Evolutionary conservation across 148 eudicot species (phyloP), one percentile per base, ranked within the genome.

Genomic region (Camellia sinensis): DNA sequence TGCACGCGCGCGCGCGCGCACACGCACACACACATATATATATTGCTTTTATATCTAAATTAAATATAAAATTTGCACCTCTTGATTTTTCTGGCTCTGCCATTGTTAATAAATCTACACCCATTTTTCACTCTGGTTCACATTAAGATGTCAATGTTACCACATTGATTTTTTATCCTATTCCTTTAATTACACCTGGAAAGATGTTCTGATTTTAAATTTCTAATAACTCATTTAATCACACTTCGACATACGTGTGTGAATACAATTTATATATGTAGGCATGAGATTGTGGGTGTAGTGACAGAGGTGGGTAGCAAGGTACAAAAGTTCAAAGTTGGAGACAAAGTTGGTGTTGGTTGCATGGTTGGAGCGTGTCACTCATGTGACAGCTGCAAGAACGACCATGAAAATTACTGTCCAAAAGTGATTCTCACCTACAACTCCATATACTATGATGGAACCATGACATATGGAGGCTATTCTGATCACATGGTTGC

Each of bases 261-360:
- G 29, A 68, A 65, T 65, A 29, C 7, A 18, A 48, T 52, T 6
- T 7, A 44, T 44, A 1, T 7, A 59, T 19, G 64, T 15, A 80
- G 82, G 56, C 82, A 80, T 10, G 82, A 80, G 71, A 80, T 80
- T 63, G 82, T 80, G n/a, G n/a, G n/a, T n/a, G 29, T 73, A 3
- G 76, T 61, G 45, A 71, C 76, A 19, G 81, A 79, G 74, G 81
- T 79, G 15, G 86, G 84, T 56, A 79, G 60, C 73, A 84, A 78
- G 71, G 87, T 84, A 11, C 10, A 68, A 22, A 84, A 81, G 50
- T 78, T 66, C 77, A 81, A 81, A 78, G 68, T 53, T 2, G 84
- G 87, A 41, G 87, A 84, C 80, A 84, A 54, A 84, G 82, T 84
- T 3, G 87, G 87, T 1, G 84, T 84, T 0, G 87, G 84, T 11